Percentiles rank a stretch among this genome's conserved stretches.
Conservation (phyloP, 73 alveolate genomes). For the Effrenium voratum region DNA sequence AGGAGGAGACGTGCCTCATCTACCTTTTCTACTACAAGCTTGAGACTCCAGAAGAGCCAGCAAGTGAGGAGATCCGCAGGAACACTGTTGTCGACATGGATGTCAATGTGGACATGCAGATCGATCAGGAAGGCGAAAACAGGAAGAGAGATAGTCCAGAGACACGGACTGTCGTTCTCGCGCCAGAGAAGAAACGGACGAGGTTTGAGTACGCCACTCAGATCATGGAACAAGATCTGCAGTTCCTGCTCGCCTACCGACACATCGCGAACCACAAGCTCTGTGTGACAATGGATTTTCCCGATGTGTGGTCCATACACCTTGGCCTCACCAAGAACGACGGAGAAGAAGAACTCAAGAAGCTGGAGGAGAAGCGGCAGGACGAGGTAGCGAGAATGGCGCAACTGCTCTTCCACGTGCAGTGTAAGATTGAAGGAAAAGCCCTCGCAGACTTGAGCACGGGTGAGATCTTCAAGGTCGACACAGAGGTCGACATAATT, state of each 20-base stretch:
- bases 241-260: background rate
- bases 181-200: background rate
- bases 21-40: constrained; percentile 28
- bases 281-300: background rate
- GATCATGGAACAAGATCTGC: background rate
- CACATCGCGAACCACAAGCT: background rate
- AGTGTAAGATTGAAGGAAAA: background rate
- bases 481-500: background rate
- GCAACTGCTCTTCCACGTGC: background rate
- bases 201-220: background rate
- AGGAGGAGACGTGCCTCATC: constrained; percentile 22
- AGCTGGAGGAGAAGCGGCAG: too few species aligned
- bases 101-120: background rate
- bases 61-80: background rate
- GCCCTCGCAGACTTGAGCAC: background rate
- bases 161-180: background rate
- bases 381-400: too few species aligned
- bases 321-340: background rate
- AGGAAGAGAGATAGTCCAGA: constrained; percentile 28
- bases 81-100: too few species aligned
- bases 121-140: background rate
- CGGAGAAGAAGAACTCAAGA: background rate
- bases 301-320: background rate
- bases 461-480: background rate
- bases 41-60: background rate